Evolutionary conservation across 1,284 basidiomycete species (phyloP), one percentile per base, ranked within the genome.

Genomic region (Filobasidium uniguttulatum): DNA sequence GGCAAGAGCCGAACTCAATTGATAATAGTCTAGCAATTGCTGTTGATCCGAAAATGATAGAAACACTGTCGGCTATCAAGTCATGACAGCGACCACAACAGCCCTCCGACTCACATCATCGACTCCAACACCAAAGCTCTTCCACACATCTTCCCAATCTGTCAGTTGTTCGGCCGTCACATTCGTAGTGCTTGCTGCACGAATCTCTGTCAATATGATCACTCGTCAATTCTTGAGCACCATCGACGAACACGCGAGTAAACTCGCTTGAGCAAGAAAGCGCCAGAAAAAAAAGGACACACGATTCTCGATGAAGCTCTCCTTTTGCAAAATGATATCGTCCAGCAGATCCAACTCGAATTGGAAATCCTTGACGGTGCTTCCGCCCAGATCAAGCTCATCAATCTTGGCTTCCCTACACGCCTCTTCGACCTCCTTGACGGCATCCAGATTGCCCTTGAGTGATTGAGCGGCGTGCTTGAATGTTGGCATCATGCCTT

Each of bases 101-200:
- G n/a, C n/a, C n/a, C n/a, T n/a, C 40, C 7, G 19, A 56, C 62
- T 57, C 50, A 66, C 67, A 55, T 96, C 94, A 43, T 82, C 80
- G 59, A 86, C 84, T 60, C 96, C 89, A 58, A 82, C 82, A 68
- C 96, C 91, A 63, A 98, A 98, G 71, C 96, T 91, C 51, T 93
- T 80, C 78, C 97, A 98, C 1, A 91, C 94, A 62, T 83, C 81
- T 66, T 97, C 91, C 59, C 97, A 97, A 64, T 97, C 91, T 67
- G 97, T 91, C 22, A 97, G 74, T 65, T 96, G 90, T 2, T 89
- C 90, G 0, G 94, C 90, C 0, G 91, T 94, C 55, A 97, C 54
- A 53, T 69, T 69, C 28, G 62, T 65, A 48, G 69, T 62, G 37
- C 57, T 58, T 0, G 65, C 62, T 5, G 91, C 91, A 1, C 96